Evolutionary conservation across 768 basidiomycete genomes (phyloP), one percentile per base, ranked within the genome.

Genomic region (Mycena capillaripes): DNA sequence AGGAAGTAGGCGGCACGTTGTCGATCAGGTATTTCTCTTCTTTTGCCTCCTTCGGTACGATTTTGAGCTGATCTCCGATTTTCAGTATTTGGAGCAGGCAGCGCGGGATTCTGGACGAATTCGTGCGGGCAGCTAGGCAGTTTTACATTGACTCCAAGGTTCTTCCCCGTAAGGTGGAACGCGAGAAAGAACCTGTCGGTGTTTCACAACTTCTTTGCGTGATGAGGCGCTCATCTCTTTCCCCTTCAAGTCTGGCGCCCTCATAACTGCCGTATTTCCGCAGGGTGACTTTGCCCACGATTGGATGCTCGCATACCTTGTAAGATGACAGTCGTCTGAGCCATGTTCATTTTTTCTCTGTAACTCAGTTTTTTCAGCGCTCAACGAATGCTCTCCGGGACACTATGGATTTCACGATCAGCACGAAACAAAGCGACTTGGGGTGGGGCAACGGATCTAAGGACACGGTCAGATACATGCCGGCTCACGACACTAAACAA

Each of bases 231-330:
- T 38, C 16, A 38, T 10, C 38, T 11, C 7, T 2, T 10, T 38
- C 38, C 1, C 38, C 38, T 10, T 36, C 38, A 27, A 73, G 72
- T 70, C 69, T 16, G 69, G 65, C 2, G 65, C 69, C 30, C 66
- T 74, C 52, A 14, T 68, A 12, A 70, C 69, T 1, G 73, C 73
- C 21, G 17, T 34, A 8, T 74, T 74, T 53, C 27, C 50, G 17
- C 73, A 74, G 44, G 44, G 53, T 2, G 73, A 74, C 38, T 21
- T 52, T 5, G 25, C 73, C 10, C 60, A 70, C 48, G 69, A 74
- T 32, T 74, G 73, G 73, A 70, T 74, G 55, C 55, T 74, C 16
- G 72, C 58, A 25, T 74, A 70, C 32, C 53, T 74, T 1, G 72
- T 73, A 40, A 16, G 48, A 38, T 21, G 12, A 21, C 32, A 38